These are phyloP conservation scores for Babesia caballi DNA, from an alignment of 169 alveolate species.

Conservation along the genomic window DNA sequence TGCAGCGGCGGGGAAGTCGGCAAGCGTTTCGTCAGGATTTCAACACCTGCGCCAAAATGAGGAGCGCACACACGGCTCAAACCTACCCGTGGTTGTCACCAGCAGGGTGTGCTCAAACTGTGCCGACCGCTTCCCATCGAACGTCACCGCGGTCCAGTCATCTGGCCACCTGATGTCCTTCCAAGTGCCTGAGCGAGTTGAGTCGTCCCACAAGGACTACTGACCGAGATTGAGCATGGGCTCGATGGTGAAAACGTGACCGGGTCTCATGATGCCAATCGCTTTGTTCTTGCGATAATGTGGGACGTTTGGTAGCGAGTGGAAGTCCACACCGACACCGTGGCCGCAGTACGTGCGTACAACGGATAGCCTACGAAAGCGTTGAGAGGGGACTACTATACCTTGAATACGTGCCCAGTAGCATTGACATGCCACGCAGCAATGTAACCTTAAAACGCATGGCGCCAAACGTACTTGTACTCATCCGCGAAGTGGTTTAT, in stretches of 20 bases:
- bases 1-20: conserved; percentile 90
- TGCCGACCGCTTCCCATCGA: conserved; percentile 92
- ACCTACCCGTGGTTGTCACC: conserved; percentile 87
- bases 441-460: too few species aligned
- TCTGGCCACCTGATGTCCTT: conserved; percentile 96
- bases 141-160: conserved; percentile 97
- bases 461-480: conserved; percentile 65
- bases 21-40: conserved; percentile 85
- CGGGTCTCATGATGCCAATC: conserved; percentile 88
- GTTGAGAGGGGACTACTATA: too few species aligned
- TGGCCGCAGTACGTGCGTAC: conserved; percentile 96
- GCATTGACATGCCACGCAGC: neutral
- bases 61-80: neutral
- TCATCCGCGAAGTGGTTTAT: conserved; percentile 84
- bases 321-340: conserved; percentile 97
- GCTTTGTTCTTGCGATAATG: conserved; percentile 98
- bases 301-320: conserved; percentile 94
- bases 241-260: conserved; percentile 98
- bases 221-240: conserved; percentile 95
- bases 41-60: neutral
- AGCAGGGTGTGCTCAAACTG: conserved; percentile 98
- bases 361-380: conserved; percentile 66
- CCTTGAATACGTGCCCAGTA: neutral
- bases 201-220: neutral
- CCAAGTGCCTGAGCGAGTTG: conserved; percentile 80